Evolutionary conservation across 1,284 basidiomycete genomes (phyloP), one percentile per base, ranked within the genome.

Genomic region (Coniferiporia weirii): DNA sequence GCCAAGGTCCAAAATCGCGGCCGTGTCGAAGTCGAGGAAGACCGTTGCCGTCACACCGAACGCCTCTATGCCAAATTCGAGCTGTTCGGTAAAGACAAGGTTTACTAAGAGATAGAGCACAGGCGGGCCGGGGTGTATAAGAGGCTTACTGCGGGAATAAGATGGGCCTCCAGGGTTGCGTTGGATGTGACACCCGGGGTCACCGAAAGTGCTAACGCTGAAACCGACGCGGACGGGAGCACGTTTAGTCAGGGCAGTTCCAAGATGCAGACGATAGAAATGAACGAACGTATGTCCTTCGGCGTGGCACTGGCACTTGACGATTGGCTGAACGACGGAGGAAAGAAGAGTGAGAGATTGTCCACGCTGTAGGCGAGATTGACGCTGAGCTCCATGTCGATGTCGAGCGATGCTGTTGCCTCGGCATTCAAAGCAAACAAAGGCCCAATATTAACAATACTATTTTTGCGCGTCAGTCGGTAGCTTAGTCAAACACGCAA

Each of bases 21-120:
- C 73, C 10, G 75, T 70, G 59, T 81, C 79, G 36, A 82, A 69
- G n/a, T 75, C 70, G 40, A 82, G 66, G 67, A 74, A 78, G 32
- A 81, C 66, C 6, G 69, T 68, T 34, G 78, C 73, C 5, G 70
- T 73, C 6, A 66, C 70, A 6, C 64, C 71, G 4, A 82, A 66
- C 4, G 75, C 27, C 27, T 27, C 77, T 3, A 66, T 62, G 4
- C 76, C 77, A 52, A 82, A 67, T 46, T 76, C 73, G 54, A 82
- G 57, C 63, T 69, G 44, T 8, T 43, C 12, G 3, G 12, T 9
- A 36, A 49, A 56, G 36, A 32, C 20, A n/a, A 17, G 9, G 8
- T 2, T 15, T 12, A 48, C 5, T 22, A 15, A 13, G 45, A 45
- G 0, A 52, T n/a, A 48, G 52, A 27, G 27, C 27, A 52, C 17